Base-by-base conservation (phyloP, 768 basidiomycete genomes). In the Boletus sensibilis region DNA sequence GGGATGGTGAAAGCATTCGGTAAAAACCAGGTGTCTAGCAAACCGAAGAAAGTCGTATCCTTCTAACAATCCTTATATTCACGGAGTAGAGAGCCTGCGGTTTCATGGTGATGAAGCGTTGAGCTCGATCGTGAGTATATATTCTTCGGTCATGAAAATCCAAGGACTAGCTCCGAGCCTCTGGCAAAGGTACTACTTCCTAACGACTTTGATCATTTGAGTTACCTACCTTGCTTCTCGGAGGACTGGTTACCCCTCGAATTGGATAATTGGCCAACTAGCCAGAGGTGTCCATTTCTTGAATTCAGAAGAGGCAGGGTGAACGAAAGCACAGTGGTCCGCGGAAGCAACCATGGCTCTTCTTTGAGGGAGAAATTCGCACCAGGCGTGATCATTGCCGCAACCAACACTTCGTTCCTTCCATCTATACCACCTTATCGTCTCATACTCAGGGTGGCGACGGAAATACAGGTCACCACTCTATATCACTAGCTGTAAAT, bases 41-140 rank as follows among this genome's bases (percentile, higher is more conserved):
- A 59, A 46, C 57, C 69, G 37, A 81, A 82, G 65, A 83, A 79
- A 58, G 76, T 80, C 12, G 79, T 86, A 0, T 59, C 70, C 53
- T 83, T 83, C 57, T 82, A 61, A 75, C 50, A 25, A 13, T 20
- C 5, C 16, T 34, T 21, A 23, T 23, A 34, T 23, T 12, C 14
- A 33, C 8, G 16, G n/a, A 12, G 27, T 20, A 50, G 33, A 33
- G 5, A 5, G 1, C 8, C 20, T 20, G 29, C 10, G 5, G 8
- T 29, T 27, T 14, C 16, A 23, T 39, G 23, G 12, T 2, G 11
- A 44, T n/a, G 40, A n/a, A 33, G 35, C 8, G 8, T 43, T n/a
- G 33, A 33, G 35, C 4, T 33, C 5, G 25, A 33, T 34, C 38
- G 43, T 46, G 23, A 57, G 56, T 21, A 18, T 21, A 18, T 25